Base-by-base conservation (phyloP, 495 filamentous ascomycete species). In the Neurospora sp. region DNA sequence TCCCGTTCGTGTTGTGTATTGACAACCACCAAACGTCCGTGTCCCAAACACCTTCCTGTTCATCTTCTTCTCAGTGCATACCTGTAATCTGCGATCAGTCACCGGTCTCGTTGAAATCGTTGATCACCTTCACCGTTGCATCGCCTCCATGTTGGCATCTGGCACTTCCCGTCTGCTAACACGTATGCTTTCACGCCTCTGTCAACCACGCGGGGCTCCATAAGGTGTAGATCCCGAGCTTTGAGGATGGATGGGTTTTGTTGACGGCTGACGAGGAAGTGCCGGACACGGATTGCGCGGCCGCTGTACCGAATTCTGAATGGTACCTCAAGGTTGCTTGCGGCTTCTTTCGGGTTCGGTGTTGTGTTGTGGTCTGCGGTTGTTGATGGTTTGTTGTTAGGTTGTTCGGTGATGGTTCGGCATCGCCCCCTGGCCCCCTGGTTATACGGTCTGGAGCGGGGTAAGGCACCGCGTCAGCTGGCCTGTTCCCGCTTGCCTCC, bases 401-500 rank as follows among this genome's bases (percentile, higher is more conserved):
- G 41, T 42, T 73, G 71, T 69, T 79, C 78, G 78, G 78, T 49
- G 78, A 70, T 79, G 75, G 75, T 72, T 79, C 78, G 78, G 78
- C 66, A 79, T 78, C 73, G 12, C 23, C 38, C 39, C 35, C 66
- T 40, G 6, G 14, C 7, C n/a, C 54, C 54, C 2, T 62, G 27
- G 14, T 35, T 18, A 9, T 35, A 66, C 27, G 54, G 27, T 66
- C 14, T 27, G 62, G 39, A 76, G 72, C 74, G 72, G 72, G 74
- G 72, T 71, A 74, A 46, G 16, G 20, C 54, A 69, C 20, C 54
- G 54, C 54, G 14, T 66, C 54, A 66, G 54, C 54, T 66, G 54
- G 54, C 54, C 54, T 66, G 23, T 66, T 27, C 7, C 42, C 54
- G 54, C 54, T 66, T 27, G 14, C 54, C 27, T 62, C 54, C 54